Percentiles rank a stretch among this genome's conserved stretches.
These are phyloP conservation scores for Trametes sp. DNA, from an alignment of 1,284 basidiomycete genomes.

Conservation along the genomic window DNA sequence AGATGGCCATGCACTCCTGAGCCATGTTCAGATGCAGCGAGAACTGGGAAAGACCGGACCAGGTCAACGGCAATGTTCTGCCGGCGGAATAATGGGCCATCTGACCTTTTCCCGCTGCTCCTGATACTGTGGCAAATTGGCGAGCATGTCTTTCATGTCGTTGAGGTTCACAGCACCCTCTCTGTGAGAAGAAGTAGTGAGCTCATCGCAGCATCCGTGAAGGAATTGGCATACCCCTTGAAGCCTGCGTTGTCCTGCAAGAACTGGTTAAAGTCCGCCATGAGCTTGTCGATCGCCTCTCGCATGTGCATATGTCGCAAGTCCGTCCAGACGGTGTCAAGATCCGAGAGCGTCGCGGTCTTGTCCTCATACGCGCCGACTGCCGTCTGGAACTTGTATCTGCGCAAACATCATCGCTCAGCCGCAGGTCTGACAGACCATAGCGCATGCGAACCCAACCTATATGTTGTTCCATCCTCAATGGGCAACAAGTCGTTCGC, in stretches of 20 bases:
- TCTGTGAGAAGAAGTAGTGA: constrained; percentile 45
- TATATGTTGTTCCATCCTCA: constrained; percentile 86
- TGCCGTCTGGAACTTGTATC: constrained; percentile 89
- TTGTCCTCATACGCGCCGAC: constrained; percentile 88
- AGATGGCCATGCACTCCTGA: constrained; percentile 94
- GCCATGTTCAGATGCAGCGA: constrained; percentile 98
- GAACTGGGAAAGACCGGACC: constrained; percentile 61
- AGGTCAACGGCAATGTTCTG: neutral
- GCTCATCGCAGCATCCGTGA: neutral
- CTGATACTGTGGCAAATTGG: constrained; percentile 93
- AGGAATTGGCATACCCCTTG: constrained; percentile 64
- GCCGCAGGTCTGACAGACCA: neutral
- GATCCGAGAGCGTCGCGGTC: constrained; percentile 83
- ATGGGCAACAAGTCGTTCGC: constrained; percentile 93
- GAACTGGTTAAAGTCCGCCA: constrained; percentile 94
- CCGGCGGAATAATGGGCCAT: neutral
- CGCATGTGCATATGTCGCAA: constrained; percentile 98
- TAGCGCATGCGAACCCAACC: constrained; percentile 52
- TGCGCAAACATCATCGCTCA: constrained; percentile 36
- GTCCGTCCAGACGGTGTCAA: constrained; percentile 90
- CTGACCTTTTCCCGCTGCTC: constrained; percentile 93
- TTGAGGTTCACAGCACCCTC: constrained; percentile 89
- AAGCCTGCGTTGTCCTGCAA: constrained; percentile 94
- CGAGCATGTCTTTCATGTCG: constrained; percentile 99
- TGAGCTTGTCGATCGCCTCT: constrained; percentile 96